Evolutionary conservation across 106 monocot genomes (phyloP).

Genomic region (Posidonia australis): DNA sequence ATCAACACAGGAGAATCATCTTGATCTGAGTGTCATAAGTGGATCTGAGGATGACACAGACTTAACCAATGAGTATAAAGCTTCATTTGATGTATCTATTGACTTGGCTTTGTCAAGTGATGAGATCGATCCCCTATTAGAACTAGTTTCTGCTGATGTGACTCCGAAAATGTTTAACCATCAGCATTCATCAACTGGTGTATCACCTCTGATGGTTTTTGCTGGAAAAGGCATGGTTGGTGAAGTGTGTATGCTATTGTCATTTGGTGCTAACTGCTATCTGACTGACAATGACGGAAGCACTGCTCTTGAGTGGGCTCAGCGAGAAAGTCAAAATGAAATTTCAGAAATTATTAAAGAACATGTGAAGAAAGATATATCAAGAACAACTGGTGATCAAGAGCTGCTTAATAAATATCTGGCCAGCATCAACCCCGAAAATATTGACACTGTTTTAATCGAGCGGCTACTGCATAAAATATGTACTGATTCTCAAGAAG

Average conservation of each 20-base stretch:
- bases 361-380: constrained; percentile 41
- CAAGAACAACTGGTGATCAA: constrained; percentile 38
- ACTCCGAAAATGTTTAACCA: constrained; percentile 41
- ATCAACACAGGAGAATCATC: constrained; percentile 44
- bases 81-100: constrained; percentile 68
- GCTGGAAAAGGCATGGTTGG: constrained; percentile 63
- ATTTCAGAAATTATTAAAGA: constrained; percentile 55
- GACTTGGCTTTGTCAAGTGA: constrained; percentile 64
- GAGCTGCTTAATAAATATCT: constrained; percentile 65
- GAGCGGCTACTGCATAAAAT: constrained; percentile 56
- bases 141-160: constrained; percentile 45
- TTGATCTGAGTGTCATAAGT: constrained; percentile 19
- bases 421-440: constrained; percentile 63
- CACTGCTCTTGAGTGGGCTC: constrained; percentile 72
- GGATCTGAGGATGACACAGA: constrained; percentile 20
- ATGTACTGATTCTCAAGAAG: constrained; percentile 71
- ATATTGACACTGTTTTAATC: constrained; percentile 69
- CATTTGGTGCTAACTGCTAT: constrained; percentile 61
- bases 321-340: constrained; percentile 48
- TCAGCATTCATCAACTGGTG: constrained; percentile 75
- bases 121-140: constrained; percentile 75
- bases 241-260: constrained; percentile 83
- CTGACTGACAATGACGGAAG: constrained; percentile 60
- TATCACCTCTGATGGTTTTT: constrained; percentile 82
- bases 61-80: constrained; percentile 56